Percentiles rank a stretch among this genome's conserved stretches.
These are phyloP conservation scores for Leptomonas pyrrhocoris DNA, from an alignment of 208 protist genomes.

Conservation along the genomic window DNA sequence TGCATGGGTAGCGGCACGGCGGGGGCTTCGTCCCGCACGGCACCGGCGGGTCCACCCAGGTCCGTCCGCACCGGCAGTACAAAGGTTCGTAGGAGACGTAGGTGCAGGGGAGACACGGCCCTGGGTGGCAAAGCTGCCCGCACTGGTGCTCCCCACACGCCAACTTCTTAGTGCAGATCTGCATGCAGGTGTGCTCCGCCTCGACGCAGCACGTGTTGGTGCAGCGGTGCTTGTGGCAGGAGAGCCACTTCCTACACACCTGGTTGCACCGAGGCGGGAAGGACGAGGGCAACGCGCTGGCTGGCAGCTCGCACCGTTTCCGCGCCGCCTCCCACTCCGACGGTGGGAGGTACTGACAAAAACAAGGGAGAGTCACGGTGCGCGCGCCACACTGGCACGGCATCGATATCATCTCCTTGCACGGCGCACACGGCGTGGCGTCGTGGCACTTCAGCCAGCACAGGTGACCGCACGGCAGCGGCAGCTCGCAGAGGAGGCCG, in stretches of 20 bases:
- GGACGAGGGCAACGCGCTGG: conserved; percentile 25
- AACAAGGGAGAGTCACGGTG: conserved; percentile 62
- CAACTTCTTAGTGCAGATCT: conserved; percentile 86
- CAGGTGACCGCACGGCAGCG: conserved; percentile 82
- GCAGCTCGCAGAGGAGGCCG: conserved; percentile 70
- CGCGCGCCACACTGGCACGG: conserved; percentile 72
- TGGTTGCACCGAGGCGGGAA: conserved; percentile 70
- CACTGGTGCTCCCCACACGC: conserved; percentile 84
- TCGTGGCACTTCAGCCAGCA: conserved; percentile 86
- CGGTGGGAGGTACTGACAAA: conserved; percentile 69
- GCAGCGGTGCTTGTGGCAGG: conserved; percentile 89
- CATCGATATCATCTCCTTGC: conserved; percentile 53
- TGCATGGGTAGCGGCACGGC: conserved; percentile 77
- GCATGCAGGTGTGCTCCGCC: conserved; percentile 77
- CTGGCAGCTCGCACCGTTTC: conserved; percentile 22
- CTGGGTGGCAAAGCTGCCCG: conserved; percentile 84
- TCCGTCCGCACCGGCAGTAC: conserved; percentile 85
- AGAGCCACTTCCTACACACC: conserved; percentile 65
- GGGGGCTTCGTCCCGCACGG: conserved; percentile 90
- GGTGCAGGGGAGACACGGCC: conserved; percentile 73
- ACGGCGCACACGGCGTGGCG: conserved; percentile 72
- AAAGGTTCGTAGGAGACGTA: conserved; percentile 77
- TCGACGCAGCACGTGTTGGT: conserved; percentile 82
- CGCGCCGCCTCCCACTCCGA: conserved; percentile 65
- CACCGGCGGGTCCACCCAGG: conserved; percentile 87